Evolutionary conservation across 139 green algal species (phyloP).

Genomic region (Ulvella scutata): DNA sequence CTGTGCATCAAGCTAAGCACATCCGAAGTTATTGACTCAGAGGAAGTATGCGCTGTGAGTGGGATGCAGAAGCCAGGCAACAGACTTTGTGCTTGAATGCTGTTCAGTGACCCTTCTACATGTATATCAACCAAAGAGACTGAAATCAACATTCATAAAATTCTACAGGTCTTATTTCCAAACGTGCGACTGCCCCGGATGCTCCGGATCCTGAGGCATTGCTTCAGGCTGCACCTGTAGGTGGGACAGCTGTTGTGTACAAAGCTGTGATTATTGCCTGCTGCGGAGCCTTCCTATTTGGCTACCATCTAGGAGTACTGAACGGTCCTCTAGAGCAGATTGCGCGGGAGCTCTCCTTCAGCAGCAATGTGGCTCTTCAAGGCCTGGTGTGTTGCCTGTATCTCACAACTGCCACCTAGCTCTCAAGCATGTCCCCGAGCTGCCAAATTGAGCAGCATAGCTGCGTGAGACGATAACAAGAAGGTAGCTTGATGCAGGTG

Average conservation of each 20-base stretch:
- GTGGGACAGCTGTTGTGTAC: conserved; percentile 19
- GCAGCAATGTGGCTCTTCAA: conserved; percentile 40
- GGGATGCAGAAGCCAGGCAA: too few species aligned
- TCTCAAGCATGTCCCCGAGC: background rate
- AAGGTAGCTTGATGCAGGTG: conserved; percentile 56
- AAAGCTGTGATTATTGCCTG: conserved; percentile 34
- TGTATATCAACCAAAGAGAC: too few species aligned
- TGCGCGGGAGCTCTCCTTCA: conserved; percentile 60
- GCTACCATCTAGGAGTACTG: conserved; percentile 70
- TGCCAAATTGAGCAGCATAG: background rate
- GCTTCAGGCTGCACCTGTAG: too few species aligned
- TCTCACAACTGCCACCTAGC: background rate
- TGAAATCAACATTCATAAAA: too few species aligned
- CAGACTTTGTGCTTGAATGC: too few species aligned
- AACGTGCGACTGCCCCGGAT: too few species aligned
- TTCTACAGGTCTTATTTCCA: too few species aligned
- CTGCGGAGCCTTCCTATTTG: conserved; percentile 64
- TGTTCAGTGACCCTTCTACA: too few species aligned
- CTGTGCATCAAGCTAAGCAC: too few species aligned
- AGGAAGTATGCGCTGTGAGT: too few species aligned
- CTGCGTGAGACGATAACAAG: background rate
- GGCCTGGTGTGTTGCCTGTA: conserved; percentile 30
- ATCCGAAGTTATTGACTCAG: too few species aligned
- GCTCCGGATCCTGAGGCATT: too few species aligned
- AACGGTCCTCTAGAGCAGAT: conserved; percentile 80